Evolutionary conservation across 2,329 filamentous ascomycete species (phyloP).

Genomic region (Alternaria rosae): DNA sequence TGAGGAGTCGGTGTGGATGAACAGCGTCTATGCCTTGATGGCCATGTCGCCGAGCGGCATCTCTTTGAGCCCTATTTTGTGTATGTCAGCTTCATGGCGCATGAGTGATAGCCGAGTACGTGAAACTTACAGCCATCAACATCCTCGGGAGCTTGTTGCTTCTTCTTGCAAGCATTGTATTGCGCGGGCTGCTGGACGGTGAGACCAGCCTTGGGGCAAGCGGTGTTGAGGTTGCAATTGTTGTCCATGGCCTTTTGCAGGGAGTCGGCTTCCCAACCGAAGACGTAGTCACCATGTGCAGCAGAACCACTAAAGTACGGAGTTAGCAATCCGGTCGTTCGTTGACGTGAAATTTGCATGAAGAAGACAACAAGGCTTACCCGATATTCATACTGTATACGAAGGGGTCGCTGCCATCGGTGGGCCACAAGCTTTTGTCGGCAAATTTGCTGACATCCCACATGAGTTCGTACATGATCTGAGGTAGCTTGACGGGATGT

Average conservation of each 20-base stretch:
- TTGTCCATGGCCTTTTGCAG: slow-evolving; percentile 54
- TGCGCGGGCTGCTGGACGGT: slow-evolving; percentile 33
- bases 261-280: slow-evolving; percentile 56
- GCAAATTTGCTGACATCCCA: slow-evolving; percentile 44
- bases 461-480: slow-evolving; percentile 49
- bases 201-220: slow-evolving; percentile 42
- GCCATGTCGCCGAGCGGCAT: slow-evolving; percentile 36
- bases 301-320: slow-evolving; percentile 31
- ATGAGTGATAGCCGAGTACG: neutral
- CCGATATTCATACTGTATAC: slow-evolving; percentile 47
- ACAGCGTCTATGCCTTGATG: slow-evolving; percentile 33
- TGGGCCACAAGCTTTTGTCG: slow-evolving; percentile 42
- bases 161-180: slow-evolving; percentile 45
- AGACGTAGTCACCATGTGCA: slow-evolving; percentile 51
- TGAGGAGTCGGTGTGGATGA: no score
- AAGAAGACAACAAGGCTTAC: slow-evolving; percentile 15
- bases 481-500: slow-evolving; percentile 44
- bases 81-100: slow-evolving; percentile 13
- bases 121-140: slow-evolving; percentile 43
- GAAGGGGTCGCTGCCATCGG: slow-evolving; percentile 42
- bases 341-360: neutral
- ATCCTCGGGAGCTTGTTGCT: slow-evolving; percentile 42
- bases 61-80: slow-evolving; percentile 35
- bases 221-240: slow-evolving; percentile 47
- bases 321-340: neutral